Conservation (phyloP, 352 stramenopile species). For the Phytophthora sp. region DNA sequence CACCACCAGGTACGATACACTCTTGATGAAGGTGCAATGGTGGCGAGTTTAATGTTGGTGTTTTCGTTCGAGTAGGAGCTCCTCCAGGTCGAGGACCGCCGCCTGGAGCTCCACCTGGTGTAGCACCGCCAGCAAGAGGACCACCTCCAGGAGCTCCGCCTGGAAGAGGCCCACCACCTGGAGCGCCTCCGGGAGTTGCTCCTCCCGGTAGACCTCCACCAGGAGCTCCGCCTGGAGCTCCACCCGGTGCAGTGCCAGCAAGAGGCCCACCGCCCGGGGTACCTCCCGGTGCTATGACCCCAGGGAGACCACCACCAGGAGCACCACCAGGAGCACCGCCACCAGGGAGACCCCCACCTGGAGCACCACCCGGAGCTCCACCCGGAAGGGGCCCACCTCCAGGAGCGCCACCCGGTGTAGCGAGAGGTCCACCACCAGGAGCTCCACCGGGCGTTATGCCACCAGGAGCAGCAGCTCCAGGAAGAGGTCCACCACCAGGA, state of each 20-base stretch:
- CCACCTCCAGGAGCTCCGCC: constrained; percentile 29
- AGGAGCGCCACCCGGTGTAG: constrained; percentile 25
- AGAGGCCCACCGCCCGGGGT: constrained; percentile 33
- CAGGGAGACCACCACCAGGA: constrained; percentile 34
- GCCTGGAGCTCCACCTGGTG: constrained; percentile 1
- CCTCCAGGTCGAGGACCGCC: constrained; percentile 21
- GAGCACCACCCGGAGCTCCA: constrained; percentile 30
- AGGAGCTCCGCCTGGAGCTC: constrained; percentile 30
- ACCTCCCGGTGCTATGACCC: no score
- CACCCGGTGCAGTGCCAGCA: constrained; percentile 17
- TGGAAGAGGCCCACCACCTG: constrained; percentile 19
- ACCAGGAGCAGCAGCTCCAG: constrained; percentile 8
- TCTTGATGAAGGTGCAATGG: not conserved
- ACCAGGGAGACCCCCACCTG: constrained; percentile 32
- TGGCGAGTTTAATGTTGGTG: not conserved
- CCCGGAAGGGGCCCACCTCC: constrained; percentile 18
- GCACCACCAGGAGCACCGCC: constrained; percentile 32
- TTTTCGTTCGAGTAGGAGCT: constrained; percentile 10
- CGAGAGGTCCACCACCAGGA: constrained; percentile 30
- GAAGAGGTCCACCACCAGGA: constrained; percentile 34
- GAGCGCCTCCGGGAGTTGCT: constrained; percentile 20
- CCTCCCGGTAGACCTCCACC: constrained; percentile 24
- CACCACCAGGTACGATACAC: constrained; percentile 43
- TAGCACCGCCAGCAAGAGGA: constrained; percentile 34
- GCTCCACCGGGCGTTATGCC: constrained; percentile 21